A percentile compares a stretch with the other conserved stretches of the same genome.
phyloP scores from a whole-genome alignment of 352 stramenopile species.

The Phytophthora citricola region DNA sequence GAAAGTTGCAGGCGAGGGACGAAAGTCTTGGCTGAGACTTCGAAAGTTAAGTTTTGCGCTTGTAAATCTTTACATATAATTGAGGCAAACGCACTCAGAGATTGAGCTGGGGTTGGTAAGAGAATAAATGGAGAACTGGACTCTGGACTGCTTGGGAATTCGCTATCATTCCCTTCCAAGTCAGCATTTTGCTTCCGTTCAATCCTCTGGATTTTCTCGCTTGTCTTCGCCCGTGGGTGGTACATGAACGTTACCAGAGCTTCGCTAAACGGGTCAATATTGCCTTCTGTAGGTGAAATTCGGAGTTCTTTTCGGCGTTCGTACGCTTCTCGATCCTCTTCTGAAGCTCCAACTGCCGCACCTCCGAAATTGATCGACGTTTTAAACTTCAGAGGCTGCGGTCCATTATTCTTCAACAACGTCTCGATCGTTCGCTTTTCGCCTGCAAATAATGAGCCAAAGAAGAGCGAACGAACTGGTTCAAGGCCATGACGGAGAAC shows the following conservation, averaged over 20 bases:
- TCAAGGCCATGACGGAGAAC: constrained; percentile 57
- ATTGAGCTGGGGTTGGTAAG: constrained; percentile 27
- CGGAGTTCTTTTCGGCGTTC: constrained; percentile 75
- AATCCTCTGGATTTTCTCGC: constrained; percentile 32
- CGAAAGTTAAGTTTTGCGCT: constrained; percentile 76
- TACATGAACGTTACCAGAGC: constrained; percentile 57
- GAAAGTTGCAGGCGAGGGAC: constrained; percentile 57
- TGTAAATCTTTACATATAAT: constrained; percentile 75
- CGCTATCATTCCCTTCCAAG: neutral
- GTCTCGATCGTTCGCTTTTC: constrained; percentile 68
- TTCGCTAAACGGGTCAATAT: constrained; percentile 69
- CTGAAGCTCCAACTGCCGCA: constrained; percentile 6
- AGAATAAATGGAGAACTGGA: constrained; percentile 27
- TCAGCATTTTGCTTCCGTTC: constrained; percentile 23
- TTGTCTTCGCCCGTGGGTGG: constrained; percentile 48
- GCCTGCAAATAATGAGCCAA: constrained; percentile 76
- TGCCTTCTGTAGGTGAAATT: constrained; percentile 59
- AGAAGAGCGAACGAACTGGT: constrained; percentile 59
- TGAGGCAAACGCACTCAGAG: constrained; percentile 73
- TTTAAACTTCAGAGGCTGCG: constrained; percentile 68
- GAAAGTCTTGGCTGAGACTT: constrained; percentile 71
- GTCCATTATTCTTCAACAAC: constrained; percentile 80
- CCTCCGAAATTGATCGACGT: constrained; percentile 58
- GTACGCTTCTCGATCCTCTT: constrained; percentile 74
- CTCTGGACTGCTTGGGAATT: neutral